phyloP scores from a whole-genome alignment of 768 basidiomycete species.

The Podaxis sp. region DNA sequence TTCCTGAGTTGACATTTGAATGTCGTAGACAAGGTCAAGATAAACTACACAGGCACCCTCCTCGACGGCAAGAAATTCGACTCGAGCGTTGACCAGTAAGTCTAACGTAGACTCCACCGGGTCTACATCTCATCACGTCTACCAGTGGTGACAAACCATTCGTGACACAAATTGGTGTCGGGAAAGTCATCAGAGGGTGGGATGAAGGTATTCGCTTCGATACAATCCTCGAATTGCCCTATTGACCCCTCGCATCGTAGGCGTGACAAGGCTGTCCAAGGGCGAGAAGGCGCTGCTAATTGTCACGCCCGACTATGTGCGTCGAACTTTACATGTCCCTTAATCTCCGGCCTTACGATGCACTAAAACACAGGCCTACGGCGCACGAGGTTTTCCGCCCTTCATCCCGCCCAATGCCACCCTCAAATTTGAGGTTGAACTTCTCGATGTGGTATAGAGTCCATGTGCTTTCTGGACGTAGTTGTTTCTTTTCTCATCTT shows the following conservation, averaged over 20 bases:
- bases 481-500: background rate
- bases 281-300: constrained; percentile 74
- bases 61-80: constrained; percentile 65
- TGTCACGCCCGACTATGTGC: constrained; percentile 73
- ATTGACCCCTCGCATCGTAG: constrained; percentile 31
- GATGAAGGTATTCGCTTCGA: constrained; percentile 2
- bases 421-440: constrained; percentile 82
- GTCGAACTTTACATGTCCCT: constrained; percentile 25
- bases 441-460: constrained; percentile 41
- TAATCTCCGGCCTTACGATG: constrained; percentile 4
- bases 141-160: constrained; percentile 8
- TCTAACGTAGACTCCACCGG: constrained; percentile 13
- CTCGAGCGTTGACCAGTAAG: constrained; percentile 74
- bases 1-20: constrained; percentile 19
- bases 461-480: background rate
- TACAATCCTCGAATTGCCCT: background rate
- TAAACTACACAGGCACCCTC: constrained; percentile 81
- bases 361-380: constrained; percentile 56
- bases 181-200: constrained; percentile 7
- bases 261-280: constrained; percentile 72
- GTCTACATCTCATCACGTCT: background rate
- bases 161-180: constrained; percentile 11
- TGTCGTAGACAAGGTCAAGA: constrained; percentile 59
- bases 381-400: constrained; percentile 71
- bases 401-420: constrained; percentile 76